Percentiles rank a stretch among this genome's conserved stretches.
Conservation (phyloP, 805 yeast genomes). For the Cyberlindnera mrakii region DNA sequence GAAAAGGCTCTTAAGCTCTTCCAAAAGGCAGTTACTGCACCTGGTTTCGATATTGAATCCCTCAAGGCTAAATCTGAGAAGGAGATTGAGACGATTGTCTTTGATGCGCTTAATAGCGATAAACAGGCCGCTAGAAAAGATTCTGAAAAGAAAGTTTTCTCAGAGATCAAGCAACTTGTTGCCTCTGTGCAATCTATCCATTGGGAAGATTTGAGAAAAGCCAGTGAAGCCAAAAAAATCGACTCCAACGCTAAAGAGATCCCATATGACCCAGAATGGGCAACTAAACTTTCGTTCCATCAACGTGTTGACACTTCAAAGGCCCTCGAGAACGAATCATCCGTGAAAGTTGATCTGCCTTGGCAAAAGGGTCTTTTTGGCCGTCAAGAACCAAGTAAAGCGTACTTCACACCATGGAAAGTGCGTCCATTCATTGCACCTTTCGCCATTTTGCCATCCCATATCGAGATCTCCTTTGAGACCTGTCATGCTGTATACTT, state of each 20-base stretch:
- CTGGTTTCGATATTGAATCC: constrained; percentile 10
- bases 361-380: constrained; percentile 83
- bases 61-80: constrained; percentile 10
- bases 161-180: constrained; percentile 21
- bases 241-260: constrained; percentile 22
- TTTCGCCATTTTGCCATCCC: constrained; percentile 87
- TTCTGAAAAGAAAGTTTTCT: constrained; percentile 24
- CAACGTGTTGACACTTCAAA: constrained; percentile 38
- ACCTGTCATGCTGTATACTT: constrained; percentile 96
- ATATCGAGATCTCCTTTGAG: constrained; percentile 80
- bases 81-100: constrained; percentile 6
- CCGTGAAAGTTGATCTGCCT: constrained; percentile 55
- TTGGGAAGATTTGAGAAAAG: constrained; percentile 24
- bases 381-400: constrained; percentile 65
- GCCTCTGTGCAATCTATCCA: constrained; percentile 19
- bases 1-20: constrained; percentile 20
- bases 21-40: constrained; percentile 11
- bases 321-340: constrained; percentile 45
- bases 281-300: constrained; percentile 36
- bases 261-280: constrained; percentile 48
- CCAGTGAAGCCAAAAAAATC: constrained; percentile 26
- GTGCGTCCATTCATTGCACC: constrained; percentile 93
- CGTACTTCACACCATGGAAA: constrained; percentile 95
- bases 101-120: constrained; percentile 10
- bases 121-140: constrained; percentile 21